These are phyloP conservation scores for Dactylis glomerata DNA, from an alignment of 176 grass and related monocot species.

Conservation along the genomic window DNA sequence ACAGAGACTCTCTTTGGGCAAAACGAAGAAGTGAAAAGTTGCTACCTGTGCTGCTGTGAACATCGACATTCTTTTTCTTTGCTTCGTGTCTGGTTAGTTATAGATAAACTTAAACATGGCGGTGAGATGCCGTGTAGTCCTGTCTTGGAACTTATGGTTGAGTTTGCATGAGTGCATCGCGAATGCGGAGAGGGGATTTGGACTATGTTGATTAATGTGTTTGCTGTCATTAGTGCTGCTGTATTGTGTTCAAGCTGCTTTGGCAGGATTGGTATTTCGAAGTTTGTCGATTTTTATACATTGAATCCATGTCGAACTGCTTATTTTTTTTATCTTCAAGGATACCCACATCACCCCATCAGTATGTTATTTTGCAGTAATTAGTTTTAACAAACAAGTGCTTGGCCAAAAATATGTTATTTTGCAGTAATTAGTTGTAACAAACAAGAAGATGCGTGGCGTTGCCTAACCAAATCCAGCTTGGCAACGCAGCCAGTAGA, in stretches of 20 bases:
- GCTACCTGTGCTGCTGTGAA: background rate
- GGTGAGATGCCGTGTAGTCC: background rate
- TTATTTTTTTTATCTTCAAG: background rate
- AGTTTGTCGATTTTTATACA: background rate
- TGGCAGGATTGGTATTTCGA: background rate
- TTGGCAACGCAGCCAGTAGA: background rate
- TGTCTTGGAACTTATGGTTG: background rate
- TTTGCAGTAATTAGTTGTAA: background rate
- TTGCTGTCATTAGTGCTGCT: background rate
- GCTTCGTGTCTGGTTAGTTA: background rate
- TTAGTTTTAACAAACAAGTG: background rate
- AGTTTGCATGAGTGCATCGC: background rate
- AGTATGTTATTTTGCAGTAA: background rate
- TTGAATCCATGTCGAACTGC: background rate
- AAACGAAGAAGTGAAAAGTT: background rate
- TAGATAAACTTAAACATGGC: background rate
- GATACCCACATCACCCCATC: background rate
- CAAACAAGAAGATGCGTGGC: background rate
- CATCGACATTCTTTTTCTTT: background rate
- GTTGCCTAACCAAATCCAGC: background rate
- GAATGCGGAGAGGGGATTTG: background rate
- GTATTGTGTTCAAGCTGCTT: background rate
- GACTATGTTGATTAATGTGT: background rate
- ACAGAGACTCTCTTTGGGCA: slow-evolving; percentile 30
- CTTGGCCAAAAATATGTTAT: background rate